Percentiles rank a stretch among this genome's conserved stretches.
Evolutionary conservation across 2,329 filamentous ascomycete genomes (phyloP).

Genomic region (Myriosclerotinia curreyana): DNA sequence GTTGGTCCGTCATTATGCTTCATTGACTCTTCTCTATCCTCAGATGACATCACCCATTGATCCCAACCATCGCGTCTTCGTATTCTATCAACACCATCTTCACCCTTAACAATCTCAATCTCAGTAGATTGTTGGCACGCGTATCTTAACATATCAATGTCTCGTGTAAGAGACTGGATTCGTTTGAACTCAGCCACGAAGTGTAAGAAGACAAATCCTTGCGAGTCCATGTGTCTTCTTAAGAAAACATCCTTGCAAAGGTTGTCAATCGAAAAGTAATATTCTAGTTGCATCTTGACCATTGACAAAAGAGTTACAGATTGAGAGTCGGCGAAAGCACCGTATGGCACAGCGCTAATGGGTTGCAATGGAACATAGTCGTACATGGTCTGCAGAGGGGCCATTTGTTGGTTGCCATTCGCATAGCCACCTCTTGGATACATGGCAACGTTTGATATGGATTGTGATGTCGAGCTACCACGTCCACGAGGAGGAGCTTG

Average conservation of each 20-base stretch:
- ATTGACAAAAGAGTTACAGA: constrained; percentile 40
- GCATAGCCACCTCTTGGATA: constrained; percentile 46
- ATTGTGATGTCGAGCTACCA: constrained; percentile 57
- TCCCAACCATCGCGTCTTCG: constrained; percentile 74
- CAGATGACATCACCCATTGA: constrained; percentile 70
- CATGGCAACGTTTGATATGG: constrained; percentile 53
- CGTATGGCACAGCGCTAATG: constrained; percentile 57
- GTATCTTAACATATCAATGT: constrained; percentile 69
- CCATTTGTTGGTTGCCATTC: constrained; percentile 40
- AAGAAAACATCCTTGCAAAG: constrained; percentile 90
- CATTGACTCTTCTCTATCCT: constrained; percentile 68
- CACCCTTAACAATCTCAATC: constrained; percentile 71
- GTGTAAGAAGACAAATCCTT: constrained; percentile 81
- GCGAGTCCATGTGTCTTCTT: constrained; percentile 87
- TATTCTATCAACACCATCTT: constrained; percentile 75
- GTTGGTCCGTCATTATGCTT: constrained; percentile 72
- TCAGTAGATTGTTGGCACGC: constrained; percentile 69
- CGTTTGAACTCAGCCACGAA: constrained; percentile 86
- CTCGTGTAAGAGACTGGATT: constrained; percentile 68
- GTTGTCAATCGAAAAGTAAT: constrained; percentile 97
- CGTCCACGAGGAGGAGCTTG: constrained; percentile 43
- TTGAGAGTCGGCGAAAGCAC: constrained; percentile 56
- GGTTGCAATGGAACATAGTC: constrained; percentile 54
- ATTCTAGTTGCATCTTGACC: constrained; percentile 64
- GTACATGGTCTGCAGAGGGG: constrained; percentile 52